Conservation (phyloP, 139 green algal species). For the Chlorella sp. region DNA sequence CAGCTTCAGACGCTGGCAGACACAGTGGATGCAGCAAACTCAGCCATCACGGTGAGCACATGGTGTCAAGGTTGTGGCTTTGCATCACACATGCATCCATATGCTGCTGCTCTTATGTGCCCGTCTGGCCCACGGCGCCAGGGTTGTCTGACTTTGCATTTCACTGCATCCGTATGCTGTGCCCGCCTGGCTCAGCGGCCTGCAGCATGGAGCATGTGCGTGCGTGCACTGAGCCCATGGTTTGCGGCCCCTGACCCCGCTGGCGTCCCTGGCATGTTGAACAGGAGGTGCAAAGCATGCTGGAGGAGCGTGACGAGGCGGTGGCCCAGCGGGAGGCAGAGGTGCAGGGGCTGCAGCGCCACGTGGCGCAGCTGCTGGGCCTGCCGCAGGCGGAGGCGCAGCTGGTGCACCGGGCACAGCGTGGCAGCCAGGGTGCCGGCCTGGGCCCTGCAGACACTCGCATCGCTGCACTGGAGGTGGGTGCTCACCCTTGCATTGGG, state of each 20-base stretch:
- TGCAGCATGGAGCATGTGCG: too few relatives aligned
- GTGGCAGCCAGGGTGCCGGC: background rate
- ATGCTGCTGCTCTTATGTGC: background rate
- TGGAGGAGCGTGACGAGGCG: conserved; percentile 13
- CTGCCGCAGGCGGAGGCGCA: background rate
- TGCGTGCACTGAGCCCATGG: background rate
- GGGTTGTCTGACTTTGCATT: too few relatives aligned
- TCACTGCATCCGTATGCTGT: background rate
- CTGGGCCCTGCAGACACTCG: background rate
- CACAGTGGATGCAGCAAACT: conserved; percentile 20
- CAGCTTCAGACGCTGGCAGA: background rate
- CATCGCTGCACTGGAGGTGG: conserved; percentile 23
- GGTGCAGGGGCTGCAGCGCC: conserved; percentile 3
- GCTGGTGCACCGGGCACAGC: background rate
- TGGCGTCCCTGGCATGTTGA: background rate
- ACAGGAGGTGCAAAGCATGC: conserved; percentile 14
- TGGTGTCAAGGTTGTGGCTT: background rate
- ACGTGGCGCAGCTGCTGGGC: background rate
- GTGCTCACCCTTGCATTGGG: too few relatives aligned
- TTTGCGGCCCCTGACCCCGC: background rate
- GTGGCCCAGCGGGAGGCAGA: conserved; percentile 11
- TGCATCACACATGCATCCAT: too few relatives aligned
- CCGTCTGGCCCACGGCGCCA: too few relatives aligned
- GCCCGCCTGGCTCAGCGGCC: background rate
- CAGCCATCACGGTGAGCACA: conserved; percentile 15